These are phyloP conservation scores for Vigna radiata DNA, from an alignment of 306 rosid species.

Conservation along the genomic window DNA sequence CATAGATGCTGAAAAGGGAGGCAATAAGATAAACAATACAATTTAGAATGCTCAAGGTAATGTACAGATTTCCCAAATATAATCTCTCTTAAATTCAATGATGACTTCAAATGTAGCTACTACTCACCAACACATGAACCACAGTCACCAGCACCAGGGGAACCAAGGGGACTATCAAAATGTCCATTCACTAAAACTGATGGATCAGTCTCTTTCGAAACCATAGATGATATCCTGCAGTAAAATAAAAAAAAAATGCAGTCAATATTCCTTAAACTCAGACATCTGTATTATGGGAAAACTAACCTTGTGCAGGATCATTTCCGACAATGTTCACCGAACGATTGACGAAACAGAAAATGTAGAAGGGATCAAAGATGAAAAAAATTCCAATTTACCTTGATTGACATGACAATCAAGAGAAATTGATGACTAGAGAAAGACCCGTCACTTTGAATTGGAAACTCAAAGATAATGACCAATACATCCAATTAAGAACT, in stretches of 20 bases:
- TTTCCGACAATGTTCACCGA: too few species aligned
- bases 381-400: too few species aligned
- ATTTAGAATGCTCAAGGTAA: slow-evolving; percentile 16
- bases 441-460: too few species aligned
- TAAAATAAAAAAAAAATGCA: slow-evolving; percentile 45
- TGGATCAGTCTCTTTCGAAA: slow-evolving; percentile 74
- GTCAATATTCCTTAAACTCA: slow-evolving; percentile 35
- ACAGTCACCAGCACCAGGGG: slow-evolving; percentile 98
- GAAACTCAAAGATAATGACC: too few species aligned
- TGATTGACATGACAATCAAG: too few species aligned
- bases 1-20: slow-evolving; percentile 77
- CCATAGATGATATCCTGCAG: slow-evolving; percentile 73
- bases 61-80: slow-evolving; percentile 21
- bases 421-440: too few species aligned
- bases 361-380: too few species aligned
- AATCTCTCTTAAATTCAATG: slow-evolving; percentile 33
- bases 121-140: slow-evolving; percentile 98
- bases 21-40: slow-evolving; percentile 21
- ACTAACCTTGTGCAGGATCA: too few species aligned
- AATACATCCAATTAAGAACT: too few species aligned
- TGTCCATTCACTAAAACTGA: slow-evolving; percentile 90
- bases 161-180: slow-evolving; percentile 94
- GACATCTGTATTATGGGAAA: neutral
- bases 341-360: too few species aligned
- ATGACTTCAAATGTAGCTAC: slow-evolving; percentile 37